A percentile compares a stretch with the other conserved stretches of the same genome.
Evolutionary conservation across 495 filamentous ascomycete genomes (phyloP).

Genomic region (Podospora pseudoanserina): DNA sequence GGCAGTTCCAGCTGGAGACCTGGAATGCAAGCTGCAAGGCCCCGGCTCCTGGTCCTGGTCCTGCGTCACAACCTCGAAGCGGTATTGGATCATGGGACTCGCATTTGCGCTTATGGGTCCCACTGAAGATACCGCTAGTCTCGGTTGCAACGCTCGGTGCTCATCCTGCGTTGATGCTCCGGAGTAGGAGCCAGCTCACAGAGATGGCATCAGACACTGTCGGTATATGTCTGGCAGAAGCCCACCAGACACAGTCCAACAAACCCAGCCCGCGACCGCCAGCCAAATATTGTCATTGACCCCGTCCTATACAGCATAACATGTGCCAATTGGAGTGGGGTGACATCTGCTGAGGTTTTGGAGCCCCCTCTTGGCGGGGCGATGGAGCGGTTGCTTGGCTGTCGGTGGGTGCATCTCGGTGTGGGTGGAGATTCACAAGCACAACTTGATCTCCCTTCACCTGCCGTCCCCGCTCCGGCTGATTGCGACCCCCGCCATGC

Average conservation of each 20-base stretch:
- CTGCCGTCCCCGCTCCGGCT: background rate
- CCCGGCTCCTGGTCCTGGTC: slow-evolving; percentile 12
- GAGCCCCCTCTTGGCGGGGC: background rate
- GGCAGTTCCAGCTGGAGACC: slow-evolving; percentile 10
- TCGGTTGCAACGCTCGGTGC: slow-evolving; percentile 10
- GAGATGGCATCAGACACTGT: background rate
- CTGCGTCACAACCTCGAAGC: slow-evolving; percentile 9
- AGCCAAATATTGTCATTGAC: background rate
- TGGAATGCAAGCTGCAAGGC: slow-evolving; percentile 11
- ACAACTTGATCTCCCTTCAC: background rate
- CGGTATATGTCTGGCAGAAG: background rate
- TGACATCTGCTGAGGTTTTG: background rate
- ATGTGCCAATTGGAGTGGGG: background rate
- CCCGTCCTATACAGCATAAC: background rate
- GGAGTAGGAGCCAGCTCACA: background rate
- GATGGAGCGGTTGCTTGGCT: background rate
- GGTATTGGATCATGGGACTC: slow-evolving; percentile 16
- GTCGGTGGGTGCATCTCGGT: slow-evolving; percentile 1
- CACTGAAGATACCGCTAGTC: slow-evolving; percentile 13
- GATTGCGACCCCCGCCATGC: background rate
- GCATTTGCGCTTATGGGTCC: slow-evolving; percentile 12
- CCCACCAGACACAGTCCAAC: background rate
- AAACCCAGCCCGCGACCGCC: background rate
- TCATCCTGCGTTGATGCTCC: slow-evolving; percentile 5
- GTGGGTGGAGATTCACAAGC: slow-evolving; percentile 1